Percentiles rank a stretch among this genome's conserved stretches.
phyloP scores from a whole-genome alignment of 1,284 basidiomycete genomes.

The Fomitopsis palustris region DNA sequence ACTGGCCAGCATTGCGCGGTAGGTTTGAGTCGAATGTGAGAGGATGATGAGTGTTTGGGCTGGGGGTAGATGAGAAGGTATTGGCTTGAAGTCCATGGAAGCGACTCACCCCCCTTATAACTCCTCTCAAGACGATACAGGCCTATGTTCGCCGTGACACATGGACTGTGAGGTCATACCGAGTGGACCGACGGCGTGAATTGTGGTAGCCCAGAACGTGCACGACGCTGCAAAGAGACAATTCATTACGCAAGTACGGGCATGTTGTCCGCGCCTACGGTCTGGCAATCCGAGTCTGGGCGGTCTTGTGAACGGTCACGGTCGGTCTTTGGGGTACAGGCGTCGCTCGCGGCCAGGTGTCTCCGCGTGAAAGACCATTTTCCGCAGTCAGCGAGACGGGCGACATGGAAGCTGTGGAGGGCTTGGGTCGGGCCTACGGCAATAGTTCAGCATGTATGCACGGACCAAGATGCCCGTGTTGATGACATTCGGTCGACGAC shows the following conservation, averaged over 20 bases:
- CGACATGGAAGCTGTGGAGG: no score
- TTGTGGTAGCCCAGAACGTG: not conserved
- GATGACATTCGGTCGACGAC: no score
- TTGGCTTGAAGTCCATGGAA: not conserved
- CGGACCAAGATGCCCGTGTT: no score
- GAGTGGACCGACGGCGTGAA: not conserved
- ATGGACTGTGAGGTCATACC: not conserved
- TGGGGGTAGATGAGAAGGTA: not conserved
- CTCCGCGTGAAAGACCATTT: not conserved
- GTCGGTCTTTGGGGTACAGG: not conserved
- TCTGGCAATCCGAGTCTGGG: not conserved
- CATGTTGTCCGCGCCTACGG: not conserved
- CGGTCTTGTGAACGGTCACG: constrained; percentile 2
- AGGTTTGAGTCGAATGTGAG: not conserved
- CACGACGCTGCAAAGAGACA: not conserved
- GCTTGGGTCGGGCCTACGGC: no score
- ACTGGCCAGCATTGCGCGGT: not conserved
- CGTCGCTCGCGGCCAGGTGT: not conserved
- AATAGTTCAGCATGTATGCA: no score
- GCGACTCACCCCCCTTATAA: not conserved
- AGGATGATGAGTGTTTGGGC: not conserved
- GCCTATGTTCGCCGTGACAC: not conserved
- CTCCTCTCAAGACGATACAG: not conserved
- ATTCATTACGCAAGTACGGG: not conserved
- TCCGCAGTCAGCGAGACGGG: no score